Base-by-base conservation (phyloP, 116 monocot species). In the Trichopus zeylanicus region DNA sequence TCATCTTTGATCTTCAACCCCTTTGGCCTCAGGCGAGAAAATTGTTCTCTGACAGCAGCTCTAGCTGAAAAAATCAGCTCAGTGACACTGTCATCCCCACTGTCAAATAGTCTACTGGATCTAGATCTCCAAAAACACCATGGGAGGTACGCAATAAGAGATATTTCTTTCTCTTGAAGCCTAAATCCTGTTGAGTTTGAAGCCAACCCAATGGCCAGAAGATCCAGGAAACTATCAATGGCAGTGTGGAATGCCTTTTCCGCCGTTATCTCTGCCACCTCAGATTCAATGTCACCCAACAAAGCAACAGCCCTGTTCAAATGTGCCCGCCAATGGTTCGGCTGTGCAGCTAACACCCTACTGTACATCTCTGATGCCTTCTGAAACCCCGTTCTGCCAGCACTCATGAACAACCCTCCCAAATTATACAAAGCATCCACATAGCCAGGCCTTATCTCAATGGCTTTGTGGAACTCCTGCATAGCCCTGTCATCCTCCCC, bases 321-420 rank as follows among this genome's bases (percentile, higher is more conserved):
- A 63, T 97, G 97, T 0, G 97, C 97, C 47, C 74, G 73, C 97
- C 97, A 97, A 55, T 82, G 81, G 66, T 91, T 78, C 0, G 84
- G 91, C 47, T 72, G 37, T 48, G 91, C 69, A 20, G 75, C 55
- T 62, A 97, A 61, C 25, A 97, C 97, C 56, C 97, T 78, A 46
- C 81, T 82, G 58, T 87, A 97, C 97, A 97, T 91, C 70, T 97
- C 97, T 2, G 97, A 73, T 10, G 91, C 97, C 66, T 91, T 84
- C 0, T 77, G 73, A 63, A 75, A 97, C 67, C 97, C n/a, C n/a
- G n/a, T n/a, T n/a, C n/a, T 68, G 9, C 91, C 82, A n/a, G 72
- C 69, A 53, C 84, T 87, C 91, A 97, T 87, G 26, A 72, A 87
- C 67, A 97, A 67, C 3, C 97, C 91, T 0, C 97, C 91, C 2